Percentiles rank a stretch among this genome's conserved stretches.
phyloP scores from a whole-genome alignment of 2,329 filamentous ascomycete genomes.

The Fusarium veterinarium region DNA sequence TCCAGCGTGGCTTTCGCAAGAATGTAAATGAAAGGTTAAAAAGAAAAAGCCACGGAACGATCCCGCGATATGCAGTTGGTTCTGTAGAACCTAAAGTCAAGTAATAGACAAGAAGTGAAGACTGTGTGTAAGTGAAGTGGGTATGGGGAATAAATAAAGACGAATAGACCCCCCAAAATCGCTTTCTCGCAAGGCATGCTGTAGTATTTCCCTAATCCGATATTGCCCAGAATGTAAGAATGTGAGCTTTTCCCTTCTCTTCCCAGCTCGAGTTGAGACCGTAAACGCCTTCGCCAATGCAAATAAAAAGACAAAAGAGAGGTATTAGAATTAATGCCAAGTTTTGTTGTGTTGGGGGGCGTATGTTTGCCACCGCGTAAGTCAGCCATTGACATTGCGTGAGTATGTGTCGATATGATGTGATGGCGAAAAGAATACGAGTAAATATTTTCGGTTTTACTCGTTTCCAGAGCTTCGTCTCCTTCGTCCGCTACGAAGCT shows the following conservation, averaged over 20 bases:
- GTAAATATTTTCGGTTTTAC: conserved; percentile 18
- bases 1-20: conserved; percentile 29
- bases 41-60: conserved; percentile 16
- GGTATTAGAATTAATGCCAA: conserved; percentile 38
- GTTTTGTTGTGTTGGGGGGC: conserved; percentile 5
- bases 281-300: conserved; percentile 40
- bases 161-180: background rate
- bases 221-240: conserved; percentile 9
- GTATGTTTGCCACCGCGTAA: conserved; percentile 25
- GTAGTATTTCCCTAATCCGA: conserved; percentile 1
- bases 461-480: conserved; percentile 55
- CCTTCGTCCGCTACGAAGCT: conserved; percentile 64
- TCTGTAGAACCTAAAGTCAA: conserved; percentile 9
- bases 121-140: conserved; percentile 15
- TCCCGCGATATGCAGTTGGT: conserved; percentile 19
- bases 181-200: conserved; percentile 21
- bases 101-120: conserved; percentile 18
- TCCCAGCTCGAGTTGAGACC: conserved; percentile 12
- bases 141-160: conserved; percentile 8
- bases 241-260: conserved; percentile 12
- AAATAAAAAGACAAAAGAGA: conserved; percentile 10
- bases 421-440: conserved; percentile 1
- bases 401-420: conserved; percentile 17
- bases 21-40: conserved; percentile 36
- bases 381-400: conserved; percentile 5